Base-by-base conservation (phyloP, 2,329 filamentous ascomycete species). In the Aspergillus phoenicis region DNA sequence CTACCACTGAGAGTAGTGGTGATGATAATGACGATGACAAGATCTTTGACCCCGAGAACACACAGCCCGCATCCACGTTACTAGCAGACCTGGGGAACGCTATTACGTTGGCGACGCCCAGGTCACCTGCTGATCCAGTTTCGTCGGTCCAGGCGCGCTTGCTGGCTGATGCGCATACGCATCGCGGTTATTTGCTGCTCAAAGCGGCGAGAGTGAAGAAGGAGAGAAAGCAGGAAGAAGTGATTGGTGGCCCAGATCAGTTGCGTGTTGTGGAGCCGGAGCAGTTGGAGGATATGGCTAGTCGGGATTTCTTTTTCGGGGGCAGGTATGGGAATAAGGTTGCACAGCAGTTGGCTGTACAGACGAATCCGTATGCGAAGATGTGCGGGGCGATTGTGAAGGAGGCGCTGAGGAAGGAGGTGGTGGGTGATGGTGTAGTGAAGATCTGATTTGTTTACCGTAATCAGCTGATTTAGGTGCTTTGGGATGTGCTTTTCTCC, bases 281-380 rank as follows among this genome's bases (percentile, higher is more conserved):
- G 38, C 71, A 77, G 47, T 63, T 86, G 8, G 84, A 87, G 66
- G 84, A 86, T 66, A 75, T 83, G 68, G 84, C 84, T 3, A 85
- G 82, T 64, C 75, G 75, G 33, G 81, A 85, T 63, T 86, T 87
- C 69, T 81, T 80, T 36, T 71, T 80, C 22, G 85, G 83, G 1
- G 83, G 82, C 1, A 67, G 80, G 45, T 86, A 82, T 71, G 85
- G 85, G 1, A 86, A 86, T 70, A 80, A 83, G 59, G 77, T 84
- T 24, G 85, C 84, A 47, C 79, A 82, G 67, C 81, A 84, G 66
- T 76, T 87, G 75, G 83, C 84, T 13, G 84, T 87, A 15, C 78
- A 82, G 71, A 86, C 84, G 52, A 87, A 87, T 75, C 85, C 85
- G 30, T 86, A 87, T 74, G 84, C 84, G 33, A 87, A 86, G 74